Percentiles rank a stretch among this genome's conserved stretches.
Evolutionary conservation across 208 protist species (phyloP).

Genomic region (Leishmania lainsoni): DNA sequence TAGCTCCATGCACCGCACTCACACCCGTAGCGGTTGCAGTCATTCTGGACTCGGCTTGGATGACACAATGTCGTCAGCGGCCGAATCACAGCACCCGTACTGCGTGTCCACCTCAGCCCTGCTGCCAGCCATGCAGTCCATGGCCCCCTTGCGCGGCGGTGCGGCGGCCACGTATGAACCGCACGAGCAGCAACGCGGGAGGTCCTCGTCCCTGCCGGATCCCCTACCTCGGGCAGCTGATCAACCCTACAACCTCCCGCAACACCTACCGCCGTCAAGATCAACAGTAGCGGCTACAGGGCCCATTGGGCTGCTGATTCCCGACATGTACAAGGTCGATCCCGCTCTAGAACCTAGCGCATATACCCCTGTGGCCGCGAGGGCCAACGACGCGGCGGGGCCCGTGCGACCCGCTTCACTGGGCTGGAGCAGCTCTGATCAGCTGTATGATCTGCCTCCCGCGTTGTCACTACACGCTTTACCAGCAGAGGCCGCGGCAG

Average conservation of each 20-base stretch:
- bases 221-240: not conserved
- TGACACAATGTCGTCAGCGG: constrained; percentile 15
- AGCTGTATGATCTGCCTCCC: not conserved
- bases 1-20: not conserved
- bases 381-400: not conserved
- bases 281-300: not conserved
- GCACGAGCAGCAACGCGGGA: not conserved
- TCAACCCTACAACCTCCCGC: not conserved
- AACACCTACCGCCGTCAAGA: not conserved
- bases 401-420: constrained; percentile 4
- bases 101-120: constrained; percentile 18
- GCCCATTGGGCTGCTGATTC: not conserved
- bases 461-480: not conserved
- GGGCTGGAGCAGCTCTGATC: constrained; percentile 18
- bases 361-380: not conserved
- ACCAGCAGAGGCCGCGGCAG: not conserved
- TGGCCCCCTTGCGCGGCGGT: not conserved
- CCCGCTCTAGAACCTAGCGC: not conserved
- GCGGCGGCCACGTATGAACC: not conserved
- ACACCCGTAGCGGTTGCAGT: not conserved
- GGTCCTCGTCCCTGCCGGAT: not conserved
- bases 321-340: not conserved
- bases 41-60: not conserved
- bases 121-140: constrained; percentile 20
- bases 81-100: constrained; percentile 31